These are phyloP conservation scores for Madurella fahalii DNA, from an alignment of 2,329 filamentous ascomycete genomes.

Conservation along the genomic window DNA sequence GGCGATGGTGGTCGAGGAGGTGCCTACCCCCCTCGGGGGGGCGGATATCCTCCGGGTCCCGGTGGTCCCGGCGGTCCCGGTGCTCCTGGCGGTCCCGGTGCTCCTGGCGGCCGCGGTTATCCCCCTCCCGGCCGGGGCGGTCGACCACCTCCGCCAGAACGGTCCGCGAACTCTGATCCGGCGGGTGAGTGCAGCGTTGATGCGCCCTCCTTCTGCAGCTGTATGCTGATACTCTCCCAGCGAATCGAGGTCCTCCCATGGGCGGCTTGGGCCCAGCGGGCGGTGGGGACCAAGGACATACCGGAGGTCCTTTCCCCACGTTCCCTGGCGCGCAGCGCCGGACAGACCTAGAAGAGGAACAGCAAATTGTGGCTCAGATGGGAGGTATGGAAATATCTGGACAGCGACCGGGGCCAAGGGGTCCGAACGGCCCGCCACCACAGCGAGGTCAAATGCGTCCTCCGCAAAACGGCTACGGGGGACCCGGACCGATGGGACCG, in stretches of 20 bases:
- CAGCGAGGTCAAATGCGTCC: slow-evolving; percentile 33
- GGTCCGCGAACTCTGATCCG: slow-evolving; percentile 39
- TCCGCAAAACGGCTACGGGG: slow-evolving; percentile 28
- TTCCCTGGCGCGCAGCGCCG: slow-evolving; percentile 40
- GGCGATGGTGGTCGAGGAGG: slow-evolving; percentile 37
- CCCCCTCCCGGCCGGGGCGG: slow-evolving; percentile 36
- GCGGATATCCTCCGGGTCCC: slow-evolving; percentile 30
- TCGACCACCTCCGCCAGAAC: slow-evolving; percentile 38
- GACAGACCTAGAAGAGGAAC: slow-evolving; percentile 40
- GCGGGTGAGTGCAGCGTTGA: slow-evolving; percentile 33
- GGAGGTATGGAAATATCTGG: slow-evolving; percentile 37
- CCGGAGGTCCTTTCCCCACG: slow-evolving; percentile 39
- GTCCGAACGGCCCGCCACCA: slow-evolving; percentile 29
- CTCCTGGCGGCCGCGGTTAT: slow-evolving; percentile 32
- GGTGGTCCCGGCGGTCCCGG: slow-evolving; percentile 33
- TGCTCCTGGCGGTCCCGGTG: slow-evolving; percentile 31
- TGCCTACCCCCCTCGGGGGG: slow-evolving; percentile 36
- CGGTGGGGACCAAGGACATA: slow-evolving; percentile 34
- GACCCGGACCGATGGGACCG: slow-evolving; percentile 28
- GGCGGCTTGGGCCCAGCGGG: slow-evolving; percentile 25
- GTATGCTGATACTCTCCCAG: slow-evolving; percentile 14
- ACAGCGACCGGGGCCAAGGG: slow-evolving; percentile 28
- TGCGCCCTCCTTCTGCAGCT: background rate
- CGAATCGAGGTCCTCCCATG: slow-evolving; percentile 32
- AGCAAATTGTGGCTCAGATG: slow-evolving; percentile 40